Base-by-base conservation (phyloP, 306 rosid species). In the Prunus campanulata region DNA sequence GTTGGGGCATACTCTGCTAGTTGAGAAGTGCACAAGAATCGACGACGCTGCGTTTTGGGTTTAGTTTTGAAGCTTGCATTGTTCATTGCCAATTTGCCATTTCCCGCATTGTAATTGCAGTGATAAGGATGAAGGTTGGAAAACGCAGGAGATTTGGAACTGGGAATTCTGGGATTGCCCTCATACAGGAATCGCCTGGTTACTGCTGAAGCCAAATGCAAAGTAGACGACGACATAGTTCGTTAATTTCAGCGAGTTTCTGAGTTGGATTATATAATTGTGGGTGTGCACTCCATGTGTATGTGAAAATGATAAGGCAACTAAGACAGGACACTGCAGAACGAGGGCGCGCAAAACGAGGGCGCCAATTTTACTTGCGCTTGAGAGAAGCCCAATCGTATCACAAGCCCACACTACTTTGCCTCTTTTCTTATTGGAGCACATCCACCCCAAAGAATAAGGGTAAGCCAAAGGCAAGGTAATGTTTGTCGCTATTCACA, bases 1-100 rank as follows among this genome's bases (percentile, higher is more conserved):
- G 81, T 50, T 3, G 80, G 65, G 30, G 73, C 74, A 4, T 64
- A 62, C 19, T 54, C 81, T 0, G 74, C 77, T 48, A 76, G 20
- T 10, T 74, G 52, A 27, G 61, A 61, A 46, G 47, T 18, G 60
- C 78, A 74, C 47, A 18, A 47, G 27, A 74, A 27, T 0, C 20
- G 60, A 12, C 70, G 70, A 7, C 32, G 57, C 3, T 13, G 68
- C 22, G 15, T 3, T 52, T 74, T 11, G 29, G 68, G n/a, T 6
- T 8, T 9, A 59, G 19, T 3, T 61, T 22, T 24, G 70, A 47
- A 50, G 66, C 60, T 27, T 8, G 69, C 32, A 20, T 74, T 74
- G 24, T 14, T n/a, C 27, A 15, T 5, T 39, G 13, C 47, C 30
- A 71, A 2, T 13, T 35, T 35, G 3, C 30, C 75, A 71, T 29